Base-by-base conservation (phyloP, 441 rosid genomes). In the Kokia cookei region DNA sequence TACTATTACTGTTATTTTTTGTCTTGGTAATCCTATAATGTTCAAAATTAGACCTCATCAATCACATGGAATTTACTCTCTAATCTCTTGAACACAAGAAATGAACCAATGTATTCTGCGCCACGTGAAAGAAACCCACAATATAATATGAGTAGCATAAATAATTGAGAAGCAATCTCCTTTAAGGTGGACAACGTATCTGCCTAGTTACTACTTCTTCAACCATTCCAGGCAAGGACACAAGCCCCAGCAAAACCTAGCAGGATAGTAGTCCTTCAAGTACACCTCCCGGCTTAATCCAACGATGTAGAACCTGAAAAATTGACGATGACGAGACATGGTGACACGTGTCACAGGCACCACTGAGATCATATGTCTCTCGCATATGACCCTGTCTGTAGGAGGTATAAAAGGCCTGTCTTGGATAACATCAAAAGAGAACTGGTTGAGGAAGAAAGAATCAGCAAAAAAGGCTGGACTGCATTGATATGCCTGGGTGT, bases 221-320 rank as follows among this genome's bases (percentile, higher is more conserved):
- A 93, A 74, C 99, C 99, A 96, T 75, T 93, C 99, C 73, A 96
- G 83, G 82, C 98, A 96, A 71, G 99, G 97, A 54, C 99, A 95
- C 12, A 93, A 79, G 2, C 99, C 98, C 97, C 99, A 93, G 79
- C 99, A 93, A 81, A 89, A 90, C 74, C 97, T 83, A 0, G 97
- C 83, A 0, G 99, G 98, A 60, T 95, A 95, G 78, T 91, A 91
- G 85, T 95, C 99, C 84, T 93, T 95, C 69, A 90, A 78, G 84
- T 93, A 95, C 15, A 93, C 89, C 82, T 95, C 99, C 76, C 84
- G 84, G 84, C 97, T 88, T 58, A 74, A 84, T 61, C 97, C 98
- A 27, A 95, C 88, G 6, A 93, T 87, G 65, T 93, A 95, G 84
- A 91, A 95, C 78, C 91, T 91, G 86, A 93, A 93, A 15, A 88